Evolutionary conservation across 306 rosid genomes (phyloP).

Genomic region (Dryas alaskensis): DNA sequence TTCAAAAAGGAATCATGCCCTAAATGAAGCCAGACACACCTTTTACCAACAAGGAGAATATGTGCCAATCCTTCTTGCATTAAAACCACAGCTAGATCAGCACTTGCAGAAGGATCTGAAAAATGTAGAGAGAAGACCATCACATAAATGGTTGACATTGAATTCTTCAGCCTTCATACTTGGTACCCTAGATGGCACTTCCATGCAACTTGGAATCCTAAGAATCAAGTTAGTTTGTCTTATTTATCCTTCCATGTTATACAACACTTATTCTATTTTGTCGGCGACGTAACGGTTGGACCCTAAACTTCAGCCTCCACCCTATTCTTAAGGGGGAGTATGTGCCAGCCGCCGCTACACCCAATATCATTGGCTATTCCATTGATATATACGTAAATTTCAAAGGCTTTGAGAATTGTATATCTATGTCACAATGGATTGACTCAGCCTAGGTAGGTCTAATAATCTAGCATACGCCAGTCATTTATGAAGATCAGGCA

Average conservation of each 20-base stretch:
- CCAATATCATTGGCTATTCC: not conserved
- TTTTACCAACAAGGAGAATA: conserved; percentile 83
- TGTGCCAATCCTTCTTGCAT: conserved; percentile 99
- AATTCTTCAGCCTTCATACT: conserved; percentile 3
- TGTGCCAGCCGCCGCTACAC: not conserved
- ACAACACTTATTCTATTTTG: not conserved
- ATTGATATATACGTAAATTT: not conserved
- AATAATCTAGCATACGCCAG: not conserved
- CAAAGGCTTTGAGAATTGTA: not conserved
- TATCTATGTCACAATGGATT: not conserved
- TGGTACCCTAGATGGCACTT: not conserved
- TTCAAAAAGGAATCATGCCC: not conserved
- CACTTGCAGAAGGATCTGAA: conserved; percentile 92
- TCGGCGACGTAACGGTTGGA: not conserved
- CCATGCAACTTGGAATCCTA: not conserved
- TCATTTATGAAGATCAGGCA: not conserved
- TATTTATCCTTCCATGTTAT: not conserved
- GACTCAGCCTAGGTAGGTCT: not conserved
- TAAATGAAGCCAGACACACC: conserved; percentile 41
- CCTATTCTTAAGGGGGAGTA: not conserved
- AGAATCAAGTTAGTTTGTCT: not conserved
- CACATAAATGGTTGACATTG: conserved; percentile 2
- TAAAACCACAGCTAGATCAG: conserved; percentile 92
- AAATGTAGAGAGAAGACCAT: conserved; percentile 23
- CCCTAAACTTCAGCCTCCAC: not conserved